Conservation (phyloP, 768 basidiomycete genomes). For the Chiua virens region DNA sequence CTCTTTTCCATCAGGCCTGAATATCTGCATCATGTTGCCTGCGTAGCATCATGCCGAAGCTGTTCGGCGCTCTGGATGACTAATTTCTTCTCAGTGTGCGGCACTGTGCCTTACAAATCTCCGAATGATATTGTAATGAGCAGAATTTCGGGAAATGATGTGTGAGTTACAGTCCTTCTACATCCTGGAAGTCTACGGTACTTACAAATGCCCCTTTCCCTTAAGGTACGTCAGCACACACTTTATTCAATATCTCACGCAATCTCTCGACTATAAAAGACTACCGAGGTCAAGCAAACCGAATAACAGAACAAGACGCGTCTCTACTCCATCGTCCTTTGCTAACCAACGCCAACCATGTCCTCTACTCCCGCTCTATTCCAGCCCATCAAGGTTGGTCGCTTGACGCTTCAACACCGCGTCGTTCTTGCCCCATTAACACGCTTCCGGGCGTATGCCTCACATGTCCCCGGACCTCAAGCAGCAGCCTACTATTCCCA, state of each 20-base stretch:
- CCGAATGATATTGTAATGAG: constrained; percentile 17
- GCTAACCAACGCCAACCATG: not conserved
- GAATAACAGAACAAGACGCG: not conserved
- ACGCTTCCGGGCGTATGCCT: constrained; percentile 38
- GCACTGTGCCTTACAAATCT: no score
- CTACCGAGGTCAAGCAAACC: not conserved
- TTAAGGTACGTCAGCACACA: no score
- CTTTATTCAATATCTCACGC: not conserved
- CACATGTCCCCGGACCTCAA: constrained; percentile 37
- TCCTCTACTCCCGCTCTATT: constrained; percentile 35
- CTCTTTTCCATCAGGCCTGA: no score
- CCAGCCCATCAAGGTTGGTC: constrained; percentile 45
- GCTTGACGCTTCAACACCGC: constrained; percentile 44
- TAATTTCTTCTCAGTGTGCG: no score
- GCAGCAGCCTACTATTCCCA: constrained; percentile 48
- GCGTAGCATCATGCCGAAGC: no score
- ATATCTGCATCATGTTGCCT: no score
- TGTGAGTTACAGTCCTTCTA: no score
- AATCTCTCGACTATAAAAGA: not conserved
- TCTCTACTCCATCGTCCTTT: not conserved
- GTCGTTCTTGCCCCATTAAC: constrained; percentile 58
- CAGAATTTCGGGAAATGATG: no score
- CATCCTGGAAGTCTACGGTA: no score
- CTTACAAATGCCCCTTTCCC: no score
- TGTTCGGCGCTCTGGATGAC: no score